Base-by-base conservation (phyloP, 768 basidiomycete species). In the Lentinula boryana region DNA sequence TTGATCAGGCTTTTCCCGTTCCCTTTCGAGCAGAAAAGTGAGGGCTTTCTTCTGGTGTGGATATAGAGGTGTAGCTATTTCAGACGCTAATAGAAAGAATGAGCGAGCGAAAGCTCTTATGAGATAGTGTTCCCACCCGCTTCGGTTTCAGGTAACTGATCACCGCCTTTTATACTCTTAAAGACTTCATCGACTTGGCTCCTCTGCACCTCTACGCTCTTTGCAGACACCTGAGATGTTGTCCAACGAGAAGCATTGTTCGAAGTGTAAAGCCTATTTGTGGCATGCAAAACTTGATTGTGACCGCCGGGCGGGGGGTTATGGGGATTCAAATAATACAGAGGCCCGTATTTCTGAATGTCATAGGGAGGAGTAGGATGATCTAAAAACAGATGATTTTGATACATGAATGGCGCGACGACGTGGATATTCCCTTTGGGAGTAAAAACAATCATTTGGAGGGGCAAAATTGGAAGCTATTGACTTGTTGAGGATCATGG, bases 41-140 rank as follows among this genome's bases (percentile, higher is more conserved):
- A 99, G 80, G 23, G 96, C 97, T 72, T 96, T 96, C 76, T 95
- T 96, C 76, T 99, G 97, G 78, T 99, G 97, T 18, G 96, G 93
- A 74, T 98, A 99, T 7, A 99, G 78, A 51, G 76, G 80, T 21
- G 97, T 97, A 40, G 88, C 89, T 58, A 99, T 84, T 67, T 89
- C 86, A 57, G 78, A 68, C 54, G 75, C 89, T 90, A 35, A 27
- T 49, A 7, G 27, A 32, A 44, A 58, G 60, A 62, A 18, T 50
- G 57, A 52, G 32, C 61, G 60, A 68, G 63, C 43, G 49, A 56
- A 65, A 56, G 63, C 61, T 57, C 15, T 35, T 3, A 60, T 33
- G 27, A 23, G 16, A 57, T 27, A 56, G n/a, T 53, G 48, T 23
- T 78, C 87, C 69, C 70, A 96, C 94, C 78, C 57, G 95, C 85